A percentile compares a stretch with the other conserved stretches of the same genome.
phyloP scores from a whole-genome alignment of 2,329 filamentous ascomycete species.

The Amauroascus verrucosus region DNA sequence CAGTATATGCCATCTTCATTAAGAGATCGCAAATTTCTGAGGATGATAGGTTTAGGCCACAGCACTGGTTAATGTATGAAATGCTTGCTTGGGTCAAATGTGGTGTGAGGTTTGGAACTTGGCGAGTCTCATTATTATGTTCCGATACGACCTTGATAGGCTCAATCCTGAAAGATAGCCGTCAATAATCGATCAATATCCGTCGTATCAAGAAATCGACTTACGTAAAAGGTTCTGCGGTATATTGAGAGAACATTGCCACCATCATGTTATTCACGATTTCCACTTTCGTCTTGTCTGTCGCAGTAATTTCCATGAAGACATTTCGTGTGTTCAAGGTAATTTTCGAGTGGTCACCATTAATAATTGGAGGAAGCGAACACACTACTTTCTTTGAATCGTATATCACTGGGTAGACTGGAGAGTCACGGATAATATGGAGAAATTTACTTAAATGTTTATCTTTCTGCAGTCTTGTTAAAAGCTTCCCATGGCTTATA shows the following conservation, averaged over 20 bases:
- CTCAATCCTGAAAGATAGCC: constrained; percentile 51
- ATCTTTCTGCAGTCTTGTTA: constrained; percentile 49
- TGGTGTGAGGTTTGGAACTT: constrained; percentile 70
- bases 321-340: constrained; percentile 82
- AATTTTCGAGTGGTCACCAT: constrained; percentile 94
- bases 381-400: constrained; percentile 79
- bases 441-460: constrained; percentile 83
- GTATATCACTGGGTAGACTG: constrained; percentile 91
- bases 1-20: constrained; percentile 79
- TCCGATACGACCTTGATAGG: constrained; percentile 85
- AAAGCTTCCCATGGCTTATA: background rate
- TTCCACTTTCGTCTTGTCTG: constrained; percentile 90
- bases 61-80: constrained; percentile 88
- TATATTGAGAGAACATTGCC: constrained; percentile 93
- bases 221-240: constrained; percentile 69
- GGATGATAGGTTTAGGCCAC: constrained; percentile 65
- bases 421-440: constrained; percentile 86
- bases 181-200: background rate
- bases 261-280: constrained; percentile 93
- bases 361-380: constrained; percentile 95
- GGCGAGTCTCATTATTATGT: constrained; percentile 74
- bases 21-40: constrained; percentile 69
- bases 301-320: constrained; percentile 94
- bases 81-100: constrained; percentile 72
- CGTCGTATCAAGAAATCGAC: constrained; percentile 14